Evolutionary conservation across 2,329 filamentous ascomycete species (phyloP), one percentile per base, ranked within the genome.

Genomic region (Paecilomyces formosus): DNA sequence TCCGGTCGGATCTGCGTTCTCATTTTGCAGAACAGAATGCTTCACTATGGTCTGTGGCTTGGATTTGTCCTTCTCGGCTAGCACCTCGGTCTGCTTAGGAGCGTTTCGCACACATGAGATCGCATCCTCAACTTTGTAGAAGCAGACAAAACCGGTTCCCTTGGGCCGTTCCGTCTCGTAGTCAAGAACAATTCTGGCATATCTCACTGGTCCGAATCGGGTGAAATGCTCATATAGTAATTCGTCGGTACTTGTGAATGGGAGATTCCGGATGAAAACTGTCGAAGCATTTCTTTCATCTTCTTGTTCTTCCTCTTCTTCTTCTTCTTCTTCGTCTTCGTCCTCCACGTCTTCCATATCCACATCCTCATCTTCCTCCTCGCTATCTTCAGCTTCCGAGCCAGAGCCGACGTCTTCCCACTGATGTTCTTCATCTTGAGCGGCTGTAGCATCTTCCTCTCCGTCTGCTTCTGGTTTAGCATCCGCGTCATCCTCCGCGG

Each of bases 81-180:
- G 74, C 11, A 65, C 59, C n/a, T 73, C 65, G 0, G 68, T 67
- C 30, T 71, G 72, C 26, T 82, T 84, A 0, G 94, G 94, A 1
- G 92, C 89, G 13, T 80, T 82, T 63, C 86, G 87, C 61, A 97
- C 79, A 70, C 94, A 97, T 21, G 80, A 74, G 69, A 87, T 85
- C 63, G 88, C 90, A 69, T 96, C 90, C 21, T 88, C 84, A 39
- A 81, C 77, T 55, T 88, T 87, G 75, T 87, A 88, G 76, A 99
- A 99, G 76, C 91, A 96, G 30, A 97, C 93, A 68, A 99, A 99
- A 3, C 88, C 94, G 31, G 93, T 97, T 26, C 94, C 94, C 54
- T 89, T 90, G 1, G 94, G 90, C 55, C 90, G 87, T 65, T 92
- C 92, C 0, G 91, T 96, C 24, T 86, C 85, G 53, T 82, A 87